Percentiles rank a stretch among this genome's conserved stretches.
Evolutionary conservation across 176 grass and related monocot genomes (phyloP).

Genomic region (Calamus simplicifolius): DNA sequence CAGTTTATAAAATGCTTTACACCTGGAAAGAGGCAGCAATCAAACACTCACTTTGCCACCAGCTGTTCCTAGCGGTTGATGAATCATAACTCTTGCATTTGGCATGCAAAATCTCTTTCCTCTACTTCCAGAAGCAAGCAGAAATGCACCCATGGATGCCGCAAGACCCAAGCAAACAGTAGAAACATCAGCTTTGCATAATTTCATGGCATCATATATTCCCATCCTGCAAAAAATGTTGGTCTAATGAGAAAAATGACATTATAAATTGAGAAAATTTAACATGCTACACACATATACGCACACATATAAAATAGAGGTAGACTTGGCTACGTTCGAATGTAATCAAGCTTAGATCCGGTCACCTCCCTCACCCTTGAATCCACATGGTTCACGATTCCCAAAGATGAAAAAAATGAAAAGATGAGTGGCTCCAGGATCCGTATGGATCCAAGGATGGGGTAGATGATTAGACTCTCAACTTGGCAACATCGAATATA

Average conservation of each 20-base stretch:
- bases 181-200: slow-evolving; percentile 93
- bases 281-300: too few relatives aligned
- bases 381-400: too few relatives aligned
- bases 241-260: slow-evolving; percentile 2
- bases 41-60: slow-evolving; percentile 52
- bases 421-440: too few relatives aligned
- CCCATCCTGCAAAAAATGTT: slow-evolving; percentile 63
- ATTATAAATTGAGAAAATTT: neutral
- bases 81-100: slow-evolving; percentile 97
- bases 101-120: slow-evolving; percentile 99
- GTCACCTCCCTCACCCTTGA: too few relatives aligned
- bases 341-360: too few relatives aligned
- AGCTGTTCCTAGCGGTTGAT: slow-evolving; percentile 68
- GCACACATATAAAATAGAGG: too few relatives aligned
- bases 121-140: slow-evolving; percentile 77
- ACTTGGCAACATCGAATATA: too few relatives aligned
- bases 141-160: slow-evolving; percentile 89
- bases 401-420: too few relatives aligned
- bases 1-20: too few relatives aligned
- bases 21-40: neutral
- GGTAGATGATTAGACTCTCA: too few relatives aligned
- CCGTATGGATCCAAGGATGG: too few relatives aligned
- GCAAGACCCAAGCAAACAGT: slow-evolving; percentile 92
- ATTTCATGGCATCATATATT: slow-evolving; percentile 96
- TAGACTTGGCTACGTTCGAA: too few relatives aligned